phyloP scores from a whole-genome alignment of 306 rosid species.

The Datisca glomerata region DNA sequence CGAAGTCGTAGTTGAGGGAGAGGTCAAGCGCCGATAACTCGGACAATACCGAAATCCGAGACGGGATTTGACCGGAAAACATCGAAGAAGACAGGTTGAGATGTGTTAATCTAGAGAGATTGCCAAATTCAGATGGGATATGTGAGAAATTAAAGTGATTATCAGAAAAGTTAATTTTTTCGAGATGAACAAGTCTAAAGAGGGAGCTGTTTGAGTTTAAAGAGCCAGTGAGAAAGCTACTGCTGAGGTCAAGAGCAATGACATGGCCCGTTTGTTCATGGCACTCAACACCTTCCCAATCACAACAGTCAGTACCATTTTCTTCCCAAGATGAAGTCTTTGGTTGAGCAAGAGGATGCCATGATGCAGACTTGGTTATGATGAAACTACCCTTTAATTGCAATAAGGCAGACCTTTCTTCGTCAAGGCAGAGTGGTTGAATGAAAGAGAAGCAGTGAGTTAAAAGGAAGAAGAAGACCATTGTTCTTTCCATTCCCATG shows the following conservation, averaged over 20 bases:
- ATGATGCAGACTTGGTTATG: background rate
- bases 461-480: background rate
- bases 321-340: constrained; percentile 4
- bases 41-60: background rate
- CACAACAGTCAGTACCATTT: constrained; percentile 1
- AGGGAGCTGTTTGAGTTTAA: constrained; percentile 6
- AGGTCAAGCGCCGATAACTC: background rate
- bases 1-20: no score
- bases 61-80: background rate
- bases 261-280: constrained; percentile 3
- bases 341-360: constrained; percentile 1
- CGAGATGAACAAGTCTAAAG: constrained; percentile 4
- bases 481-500: no score
- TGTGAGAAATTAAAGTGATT: constrained; percentile 7
- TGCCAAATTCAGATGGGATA: constrained; percentile 1
- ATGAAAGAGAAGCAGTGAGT: background rate
- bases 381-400: constrained; percentile 5
- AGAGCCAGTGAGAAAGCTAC: constrained; percentile 3
- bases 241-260: no score
- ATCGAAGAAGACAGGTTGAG: background rate
- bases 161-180: background rate
- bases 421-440: constrained; percentile 7
- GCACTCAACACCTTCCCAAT: constrained; percentile 10
- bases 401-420: constrained; percentile 6
- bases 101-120: background rate